Percentiles rank a stretch among this genome's conserved stretches.
These are phyloP conservation scores for Diplodia sapinea DNA, from an alignment of 2,329 filamentous ascomycete species.

Conservation along the genomic window DNA sequence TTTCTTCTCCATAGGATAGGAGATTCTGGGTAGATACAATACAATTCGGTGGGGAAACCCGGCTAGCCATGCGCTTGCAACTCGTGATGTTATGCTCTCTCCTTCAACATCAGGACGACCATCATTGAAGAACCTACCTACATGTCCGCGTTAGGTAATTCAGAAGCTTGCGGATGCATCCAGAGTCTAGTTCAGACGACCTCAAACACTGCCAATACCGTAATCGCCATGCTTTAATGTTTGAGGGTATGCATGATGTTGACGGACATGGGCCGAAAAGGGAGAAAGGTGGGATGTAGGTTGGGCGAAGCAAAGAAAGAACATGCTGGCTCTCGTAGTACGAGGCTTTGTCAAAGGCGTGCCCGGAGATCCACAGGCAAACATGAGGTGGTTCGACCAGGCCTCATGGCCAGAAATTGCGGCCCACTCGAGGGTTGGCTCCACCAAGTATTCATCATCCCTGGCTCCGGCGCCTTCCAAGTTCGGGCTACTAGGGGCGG, in stretches of 20 bases:
- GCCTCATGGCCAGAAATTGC: neutral
- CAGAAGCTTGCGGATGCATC: neutral
- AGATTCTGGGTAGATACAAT: neutral
- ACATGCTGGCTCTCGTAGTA: too few relatives aligned
- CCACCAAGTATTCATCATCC: neutral
- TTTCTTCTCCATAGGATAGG: neutral
- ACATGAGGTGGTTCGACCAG: conserved; percentile 6
- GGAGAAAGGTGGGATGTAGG: neutral
- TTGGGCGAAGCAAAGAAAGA: neutral
- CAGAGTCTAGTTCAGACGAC: neutral
- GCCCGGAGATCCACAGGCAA: neutral
- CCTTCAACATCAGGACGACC: neutral
- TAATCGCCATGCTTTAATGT: neutral
- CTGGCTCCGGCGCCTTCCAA: neutral
- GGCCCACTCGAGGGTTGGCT: neutral
- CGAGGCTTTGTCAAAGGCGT: too few relatives aligned
- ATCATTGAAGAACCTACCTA: neutral
- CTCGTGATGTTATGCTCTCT: neutral
- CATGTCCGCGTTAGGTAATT: neutral
- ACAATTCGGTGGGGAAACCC: neutral
- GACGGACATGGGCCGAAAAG: neutral
- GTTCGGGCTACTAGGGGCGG: neutral
- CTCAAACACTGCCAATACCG: neutral
- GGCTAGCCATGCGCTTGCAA: neutral
- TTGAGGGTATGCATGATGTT: neutral